Base-by-base conservation (phyloP, 495 filamentous ascomycete genomes). In the Terfezia claveryi region DNA sequence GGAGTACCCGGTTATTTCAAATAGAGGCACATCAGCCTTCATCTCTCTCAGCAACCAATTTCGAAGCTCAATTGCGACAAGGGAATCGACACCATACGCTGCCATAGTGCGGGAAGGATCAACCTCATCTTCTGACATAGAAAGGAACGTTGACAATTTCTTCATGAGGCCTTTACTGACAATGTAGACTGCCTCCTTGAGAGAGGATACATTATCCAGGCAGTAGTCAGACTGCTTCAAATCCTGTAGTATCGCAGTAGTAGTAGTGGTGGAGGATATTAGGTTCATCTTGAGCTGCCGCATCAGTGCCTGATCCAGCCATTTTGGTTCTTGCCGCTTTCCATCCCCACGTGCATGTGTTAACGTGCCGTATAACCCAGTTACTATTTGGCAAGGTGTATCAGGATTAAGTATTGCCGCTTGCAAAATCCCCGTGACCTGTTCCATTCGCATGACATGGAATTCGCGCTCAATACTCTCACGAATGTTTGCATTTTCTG, bases 11-110 rank as follows among this genome's bases (percentile, higher is more conserved):
- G 55, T 53, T 17, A 76, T 62, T 58, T 77, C 73, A 57, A 76
- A 63, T 6, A 77, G 73, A 56, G 76, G 71, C 55, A 79, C 59
- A 58, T 76, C 76, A 1, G 70, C 72, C 61, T 75, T 67, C 53
- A 74, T 72, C 57, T 70, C 68, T 50, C 66, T 64, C 10, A 68
- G 72, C 54, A 77, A 70, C 58, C 71, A 76, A 53, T 71, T 72
- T 37, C 74, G 67, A 57, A 76, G 72, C 64, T 79, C 75, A 54
- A 71, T 72, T 1, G 71, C 74, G 44, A 77, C 66, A 52, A 77
- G 69, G 44, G 69, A 73, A 60, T 79, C 73, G 16, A 79, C 66
- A 16, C 71, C 72, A 63, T 73, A 79, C 49, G 68, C 67, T 6
- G 70, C 67, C 32, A 78, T 62, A 20, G 73, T 68, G 49, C 70